Evolutionary conservation across 2,329 filamentous ascomycete genomes (phyloP), one percentile per base, ranked within the genome.

Genomic region (Stachybotrys echinatus): DNA sequence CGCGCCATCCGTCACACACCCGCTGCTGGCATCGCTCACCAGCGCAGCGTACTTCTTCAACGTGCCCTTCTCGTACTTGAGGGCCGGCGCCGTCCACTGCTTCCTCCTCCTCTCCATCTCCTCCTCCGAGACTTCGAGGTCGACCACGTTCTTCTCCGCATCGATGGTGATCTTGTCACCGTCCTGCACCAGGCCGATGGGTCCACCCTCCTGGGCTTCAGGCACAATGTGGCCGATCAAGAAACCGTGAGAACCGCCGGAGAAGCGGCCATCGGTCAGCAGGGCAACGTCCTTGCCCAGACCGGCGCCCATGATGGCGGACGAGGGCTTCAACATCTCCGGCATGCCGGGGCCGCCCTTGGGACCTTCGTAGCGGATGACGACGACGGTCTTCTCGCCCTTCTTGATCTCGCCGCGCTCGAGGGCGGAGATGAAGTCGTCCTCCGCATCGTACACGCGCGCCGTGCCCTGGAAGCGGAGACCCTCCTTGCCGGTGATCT

Each of bases 401-500:
- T 87, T 85, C 57, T 90, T 89, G 61, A 96, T 89, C 58, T 85
- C 77, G 49, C 89, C 89, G 42, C 79, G 75, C 69, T 88, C 87
- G 14, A 96, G 77, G 0, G 90, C 89, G 23, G 79, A 73, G 64
- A 95, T 88, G 59, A 96, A 87, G 61, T 86, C 80, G 58, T 85
- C 79, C 70, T 96, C 92, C 56, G 90, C 88, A 69, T 96, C 79
- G 67, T 91, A 96, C 55, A 91, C 88, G 40, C 83, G 80, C 4
- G 92, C 91, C 64, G 85, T 89, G 52, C 91, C 91, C 12, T 78
- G 84, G 69, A 96, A 96, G 12, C 74, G 76, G 17, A 89, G 79
- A n/a, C 92, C 91, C 70, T 96, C 91, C 73, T 96, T 96, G 46
- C 91, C 91, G 0, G 91, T 96, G 67, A 96, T 96, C 72, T 96